Evolutionary conservation across 768 basidiomycete species (phyloP).

Genomic region (Lactarius sp.): DNA sequence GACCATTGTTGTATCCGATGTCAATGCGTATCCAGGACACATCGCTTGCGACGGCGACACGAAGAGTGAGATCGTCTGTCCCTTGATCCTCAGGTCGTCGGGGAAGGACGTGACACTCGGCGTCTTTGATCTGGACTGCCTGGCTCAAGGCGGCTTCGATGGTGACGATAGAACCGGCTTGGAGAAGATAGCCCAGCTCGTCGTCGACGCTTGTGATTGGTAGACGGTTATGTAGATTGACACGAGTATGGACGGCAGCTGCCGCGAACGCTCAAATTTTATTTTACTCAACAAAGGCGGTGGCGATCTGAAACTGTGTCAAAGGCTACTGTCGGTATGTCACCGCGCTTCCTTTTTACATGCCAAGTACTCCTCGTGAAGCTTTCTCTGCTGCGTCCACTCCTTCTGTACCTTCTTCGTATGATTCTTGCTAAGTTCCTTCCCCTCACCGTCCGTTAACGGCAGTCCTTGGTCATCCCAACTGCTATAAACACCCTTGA

Average conservation of each 20-base stretch:
- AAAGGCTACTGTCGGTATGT: slow-evolving; percentile 10
- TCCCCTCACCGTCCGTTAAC: slow-evolving; percentile 75
- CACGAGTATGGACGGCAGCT: slow-evolving; percentile 7
- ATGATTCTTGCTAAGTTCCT: slow-evolving; percentile 77
- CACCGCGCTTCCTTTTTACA: slow-evolving; percentile 36
- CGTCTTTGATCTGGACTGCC: slow-evolving; percentile 44
- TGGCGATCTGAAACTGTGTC: slow-evolving; percentile 20
- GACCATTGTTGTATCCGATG: slow-evolving; percentile 69
- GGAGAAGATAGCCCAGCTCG: slow-evolving; percentile 36
- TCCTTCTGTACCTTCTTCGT: slow-evolving; percentile 76
- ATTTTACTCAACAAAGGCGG: slow-evolving; percentile 4
- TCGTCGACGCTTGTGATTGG: slow-evolving; percentile 31
- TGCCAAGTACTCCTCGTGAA: slow-evolving; percentile 71
- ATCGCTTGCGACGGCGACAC: slow-evolving; percentile 93
- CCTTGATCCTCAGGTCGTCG: slow-evolving; percentile 45
- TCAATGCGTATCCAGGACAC: slow-evolving; percentile 82
- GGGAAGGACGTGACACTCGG: slow-evolving; percentile 36
- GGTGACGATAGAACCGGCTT: slow-evolving; percentile 41
- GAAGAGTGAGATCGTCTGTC: slow-evolving; percentile 85
- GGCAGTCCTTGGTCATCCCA: slow-evolving; percentile 89
- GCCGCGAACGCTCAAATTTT: slow-evolving; percentile 5
- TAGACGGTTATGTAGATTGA: slow-evolving; percentile 15
- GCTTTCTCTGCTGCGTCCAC: slow-evolving; percentile 65
- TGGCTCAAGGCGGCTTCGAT: slow-evolving; percentile 38
- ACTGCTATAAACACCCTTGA: slow-evolving; percentile 65